These are phyloP conservation scores for Trichosanthes cucumerina DNA, from an alignment of 306 rosid species.

Conservation along the genomic window DNA sequence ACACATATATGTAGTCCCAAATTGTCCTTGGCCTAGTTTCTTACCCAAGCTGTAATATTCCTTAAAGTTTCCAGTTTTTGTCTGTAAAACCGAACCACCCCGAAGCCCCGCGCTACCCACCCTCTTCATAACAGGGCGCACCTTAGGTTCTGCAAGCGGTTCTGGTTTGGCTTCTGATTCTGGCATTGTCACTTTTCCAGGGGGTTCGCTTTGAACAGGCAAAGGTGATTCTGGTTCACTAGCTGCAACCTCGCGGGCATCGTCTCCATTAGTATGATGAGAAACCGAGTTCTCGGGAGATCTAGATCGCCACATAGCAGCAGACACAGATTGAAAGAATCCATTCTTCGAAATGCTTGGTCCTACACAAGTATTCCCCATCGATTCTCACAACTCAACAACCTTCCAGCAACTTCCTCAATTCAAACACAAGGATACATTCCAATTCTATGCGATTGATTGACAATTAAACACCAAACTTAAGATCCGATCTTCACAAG, in stretches of 20 bases:
- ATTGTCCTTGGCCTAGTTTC: slow-evolving; percentile 91
- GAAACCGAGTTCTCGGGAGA: slow-evolving; percentile 52
- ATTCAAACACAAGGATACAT: slow-evolving; percentile 34
- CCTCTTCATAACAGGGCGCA: slow-evolving; percentile 58
- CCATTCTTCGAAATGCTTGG: slow-evolving; percentile 79
- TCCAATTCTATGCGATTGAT: slow-evolving; percentile 18
- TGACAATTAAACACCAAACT: slow-evolving; percentile 13
- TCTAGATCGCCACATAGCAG: slow-evolving; percentile 78
- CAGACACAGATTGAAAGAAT: slow-evolving; percentile 80
- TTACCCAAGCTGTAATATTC: slow-evolving; percentile 66
- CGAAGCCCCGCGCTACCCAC: slow-evolving; percentile 85
- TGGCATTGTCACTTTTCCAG: slow-evolving; percentile 70
- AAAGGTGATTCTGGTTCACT: slow-evolving; percentile 50
- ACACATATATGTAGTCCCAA: slow-evolving; percentile 71
- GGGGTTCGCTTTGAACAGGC: slow-evolving; percentile 80
- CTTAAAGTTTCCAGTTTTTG: slow-evolving; percentile 58
- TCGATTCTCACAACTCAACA: slow-evolving; percentile 25
- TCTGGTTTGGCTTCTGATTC: slow-evolving; percentile 36
- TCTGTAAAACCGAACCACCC: slow-evolving; percentile 58
- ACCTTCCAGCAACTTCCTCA: slow-evolving; percentile 12
- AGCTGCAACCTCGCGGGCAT: slow-evolving; percentile 26
- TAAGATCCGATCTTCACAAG: slow-evolving; percentile 35
- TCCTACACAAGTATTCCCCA: slow-evolving; percentile 97
- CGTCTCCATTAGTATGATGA: slow-evolving; percentile 33
- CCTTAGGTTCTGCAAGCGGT: slow-evolving; percentile 26